Evolutionary conservation across 2,329 filamentous ascomycete species (phyloP).

Genomic region (Arthroderma sp.): DNA sequence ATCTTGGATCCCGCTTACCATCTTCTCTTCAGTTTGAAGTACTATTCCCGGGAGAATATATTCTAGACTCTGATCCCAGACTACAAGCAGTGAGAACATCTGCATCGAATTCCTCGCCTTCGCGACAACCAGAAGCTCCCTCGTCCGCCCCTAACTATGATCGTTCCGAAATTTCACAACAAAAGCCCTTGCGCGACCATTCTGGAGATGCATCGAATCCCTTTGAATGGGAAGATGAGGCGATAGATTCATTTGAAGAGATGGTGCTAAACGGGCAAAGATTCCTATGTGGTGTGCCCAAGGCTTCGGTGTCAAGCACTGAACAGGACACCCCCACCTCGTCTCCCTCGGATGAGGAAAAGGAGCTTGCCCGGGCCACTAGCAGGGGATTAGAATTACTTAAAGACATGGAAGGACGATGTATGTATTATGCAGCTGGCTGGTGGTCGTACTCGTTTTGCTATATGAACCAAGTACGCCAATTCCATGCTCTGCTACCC

Average conservation of each 20-base stretch:
- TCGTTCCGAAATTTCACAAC: slow-evolving; percentile 8
- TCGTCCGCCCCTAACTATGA: slow-evolving; percentile 4
- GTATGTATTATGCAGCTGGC: slow-evolving; percentile 70
- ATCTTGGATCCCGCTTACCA: neutral
- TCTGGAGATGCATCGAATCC: slow-evolving; percentile 49
- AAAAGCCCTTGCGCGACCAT: slow-evolving; percentile 31
- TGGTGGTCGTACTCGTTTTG: slow-evolving; percentile 98
- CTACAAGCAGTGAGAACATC: slow-evolving; percentile 37
- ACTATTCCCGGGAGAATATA: slow-evolving; percentile 57
- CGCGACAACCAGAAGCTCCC: slow-evolving; percentile 4
- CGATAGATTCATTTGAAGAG: slow-evolving; percentile 56
- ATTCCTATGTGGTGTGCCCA: slow-evolving; percentile 76
- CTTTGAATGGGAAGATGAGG: slow-evolving; percentile 45
- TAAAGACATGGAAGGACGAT: slow-evolving; percentile 60
- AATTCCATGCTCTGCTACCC: slow-evolving; percentile 73
- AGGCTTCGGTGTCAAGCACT: slow-evolving; percentile 45
- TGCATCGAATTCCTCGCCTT: slow-evolving; percentile 10
- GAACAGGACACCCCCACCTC: slow-evolving; percentile 44
- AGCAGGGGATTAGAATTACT: slow-evolving; percentile 69
- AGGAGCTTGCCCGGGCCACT: slow-evolving; percentile 65
- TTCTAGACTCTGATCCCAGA: slow-evolving; percentile 57
- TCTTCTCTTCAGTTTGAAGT: slow-evolving; percentile 57
- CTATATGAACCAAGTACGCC: slow-evolving; percentile 73
- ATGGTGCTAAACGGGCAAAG: slow-evolving; percentile 56
- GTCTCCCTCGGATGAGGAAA: slow-evolving; percentile 55